Evolutionary conservation across 768 basidiomycete species (phyloP).

Genomic region (Sutorius australiensis): DNA sequence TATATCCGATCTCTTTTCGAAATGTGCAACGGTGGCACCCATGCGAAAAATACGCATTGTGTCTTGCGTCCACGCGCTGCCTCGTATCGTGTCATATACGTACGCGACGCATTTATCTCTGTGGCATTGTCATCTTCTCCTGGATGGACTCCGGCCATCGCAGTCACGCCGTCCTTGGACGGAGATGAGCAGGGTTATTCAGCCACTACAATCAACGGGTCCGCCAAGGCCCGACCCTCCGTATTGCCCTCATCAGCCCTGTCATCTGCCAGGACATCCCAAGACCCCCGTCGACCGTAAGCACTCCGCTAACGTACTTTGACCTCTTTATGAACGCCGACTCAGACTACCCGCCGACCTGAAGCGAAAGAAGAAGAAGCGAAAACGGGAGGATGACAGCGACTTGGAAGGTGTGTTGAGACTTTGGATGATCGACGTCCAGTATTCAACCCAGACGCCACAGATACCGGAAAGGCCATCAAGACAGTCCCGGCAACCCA

Average conservation of each 20-base stretch:
- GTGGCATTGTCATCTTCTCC: conserved; percentile 7
- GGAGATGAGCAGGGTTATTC: conserved; percentile 45
- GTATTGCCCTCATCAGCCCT: conserved; percentile 46
- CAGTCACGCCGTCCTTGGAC: conserved; percentile 48
- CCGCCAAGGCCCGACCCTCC: conserved; percentile 45
- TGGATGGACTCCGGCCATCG: not conserved
- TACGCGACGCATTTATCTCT: conserved; percentile 12
- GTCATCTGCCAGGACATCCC: conserved; percentile 49
- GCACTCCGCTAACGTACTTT: conserved; percentile 19
- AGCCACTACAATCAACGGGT: conserved; percentile 28
- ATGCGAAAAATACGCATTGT: conserved; percentile 1
- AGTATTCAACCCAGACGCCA: conserved; percentile 6
- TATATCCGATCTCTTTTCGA: conserved; percentile 3
- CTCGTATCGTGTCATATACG: not conserved
- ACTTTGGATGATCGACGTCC: not conserved
- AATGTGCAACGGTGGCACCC: conserved; percentile 9
- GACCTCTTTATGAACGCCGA: not conserved
- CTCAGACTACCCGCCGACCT: conserved; percentile 43
- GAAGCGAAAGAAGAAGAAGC: conserved; percentile 84
- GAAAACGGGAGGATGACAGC: conserved; percentile 76
- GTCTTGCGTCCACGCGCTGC: not conserved
- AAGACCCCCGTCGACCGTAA: conserved; percentile 64
- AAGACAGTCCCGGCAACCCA: conserved; percentile 58
- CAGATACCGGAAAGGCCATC: conserved; percentile 51
- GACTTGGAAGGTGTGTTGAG: conserved; percentile 58